phyloP scores from a whole-genome alignment of 306 rosid species.

The Dalbergia cultrata region DNA sequence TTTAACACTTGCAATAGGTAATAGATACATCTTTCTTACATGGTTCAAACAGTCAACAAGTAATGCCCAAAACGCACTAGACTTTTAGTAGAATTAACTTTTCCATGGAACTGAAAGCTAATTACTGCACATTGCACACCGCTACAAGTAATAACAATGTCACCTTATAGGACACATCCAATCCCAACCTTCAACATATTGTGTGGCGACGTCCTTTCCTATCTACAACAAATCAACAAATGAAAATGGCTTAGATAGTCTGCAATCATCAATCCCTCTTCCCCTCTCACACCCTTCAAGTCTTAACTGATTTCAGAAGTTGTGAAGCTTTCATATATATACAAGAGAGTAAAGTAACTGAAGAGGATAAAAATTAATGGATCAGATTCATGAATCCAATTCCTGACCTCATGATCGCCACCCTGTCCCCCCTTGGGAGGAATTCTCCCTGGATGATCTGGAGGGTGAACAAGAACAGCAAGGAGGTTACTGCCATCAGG shows the following conservation, averaged over 20 bases:
- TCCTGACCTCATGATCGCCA: constrained; percentile 90
- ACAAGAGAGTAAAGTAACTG: constrained; percentile 5
- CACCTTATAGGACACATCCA: constrained; percentile 99
- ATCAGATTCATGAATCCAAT: constrained; percentile 3
- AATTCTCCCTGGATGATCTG: constrained; percentile 93
- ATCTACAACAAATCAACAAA: constrained; percentile 62
- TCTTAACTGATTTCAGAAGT: constrained; percentile 9
- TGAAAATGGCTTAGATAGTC: constrained; percentile 29
- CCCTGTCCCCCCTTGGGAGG: constrained; percentile 92
- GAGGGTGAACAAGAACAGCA: constrained; percentile 97
- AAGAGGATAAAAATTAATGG: constrained; percentile 13
- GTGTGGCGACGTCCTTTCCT: constrained; percentile 95
- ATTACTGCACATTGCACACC: constrained; percentile 30
- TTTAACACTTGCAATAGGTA: constrained; percentile 43
- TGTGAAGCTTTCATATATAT: constrained; percentile 1
- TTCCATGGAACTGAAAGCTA: constrained; percentile 20
- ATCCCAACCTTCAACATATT: constrained; percentile 98
- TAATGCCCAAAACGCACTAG: constrained; percentile 8
- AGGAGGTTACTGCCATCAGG: constrained; percentile 77
- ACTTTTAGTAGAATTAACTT: constrained; percentile 12
- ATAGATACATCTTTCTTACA: constrained; percentile 18
- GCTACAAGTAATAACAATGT: constrained; percentile 43
- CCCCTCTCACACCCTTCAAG: constrained; percentile 1
- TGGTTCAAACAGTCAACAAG: constrained; percentile 28
- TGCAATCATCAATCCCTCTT: constrained; percentile 27